Evolutionary conservation across 192 early-diverging fungal species (phyloP).

Genomic region (Coemansia sp.): DNA sequence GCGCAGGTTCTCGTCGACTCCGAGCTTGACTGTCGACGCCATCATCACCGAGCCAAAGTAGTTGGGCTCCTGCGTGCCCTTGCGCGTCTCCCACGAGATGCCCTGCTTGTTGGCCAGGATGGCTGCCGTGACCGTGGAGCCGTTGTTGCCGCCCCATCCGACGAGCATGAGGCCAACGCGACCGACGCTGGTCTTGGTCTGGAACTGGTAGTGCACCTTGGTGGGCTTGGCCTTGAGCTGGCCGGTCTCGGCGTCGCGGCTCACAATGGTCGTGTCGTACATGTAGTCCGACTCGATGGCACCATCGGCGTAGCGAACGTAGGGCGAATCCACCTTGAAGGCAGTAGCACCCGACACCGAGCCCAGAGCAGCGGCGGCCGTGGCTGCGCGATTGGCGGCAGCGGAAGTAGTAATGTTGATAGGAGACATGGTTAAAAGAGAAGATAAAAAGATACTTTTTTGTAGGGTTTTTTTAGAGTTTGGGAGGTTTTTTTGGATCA

Average conservation of each 20-base stretch:
- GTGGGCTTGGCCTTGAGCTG: conserved; percentile 77
- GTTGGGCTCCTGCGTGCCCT: conserved; percentile 88
- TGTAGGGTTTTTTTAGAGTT: conserved; percentile 11
- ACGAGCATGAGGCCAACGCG: conserved; percentile 92
- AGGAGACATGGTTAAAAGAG: conserved; percentile 33
- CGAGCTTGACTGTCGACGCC: conserved; percentile 94
- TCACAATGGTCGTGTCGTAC: conserved; percentile 87
- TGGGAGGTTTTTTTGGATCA: conserved; percentile 23
- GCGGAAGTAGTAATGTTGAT: conserved; percentile 27
- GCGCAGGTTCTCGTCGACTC: conserved; percentile 74
- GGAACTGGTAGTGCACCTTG: conserved; percentile 87
- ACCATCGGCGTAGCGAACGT: conserved; percentile 82
- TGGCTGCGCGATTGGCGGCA: conserved; percentile 22
- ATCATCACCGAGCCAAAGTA: conserved; percentile 97
- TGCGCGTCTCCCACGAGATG: conserved; percentile 90
- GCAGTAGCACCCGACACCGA: conserved; percentile 48
- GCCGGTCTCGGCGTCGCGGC: conserved; percentile 62
- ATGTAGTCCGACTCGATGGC: conserved; percentile 82
- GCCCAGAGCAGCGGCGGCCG: conserved; percentile 17
- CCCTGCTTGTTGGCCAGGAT: conserved; percentile 91
- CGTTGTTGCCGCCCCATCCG: conserved; percentile 99
- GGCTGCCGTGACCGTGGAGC: conserved; percentile 94
- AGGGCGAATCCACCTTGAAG: conserved; percentile 86
- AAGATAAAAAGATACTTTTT: conserved; percentile 21
- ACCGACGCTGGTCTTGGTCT: conserved; percentile 72